Percentiles rank a stretch among this genome's conserved stretches.
phyloP scores from a whole-genome alignment of 371 early-diverging fungal species.

The Batrachochytrium dendrobatidis region DNA sequence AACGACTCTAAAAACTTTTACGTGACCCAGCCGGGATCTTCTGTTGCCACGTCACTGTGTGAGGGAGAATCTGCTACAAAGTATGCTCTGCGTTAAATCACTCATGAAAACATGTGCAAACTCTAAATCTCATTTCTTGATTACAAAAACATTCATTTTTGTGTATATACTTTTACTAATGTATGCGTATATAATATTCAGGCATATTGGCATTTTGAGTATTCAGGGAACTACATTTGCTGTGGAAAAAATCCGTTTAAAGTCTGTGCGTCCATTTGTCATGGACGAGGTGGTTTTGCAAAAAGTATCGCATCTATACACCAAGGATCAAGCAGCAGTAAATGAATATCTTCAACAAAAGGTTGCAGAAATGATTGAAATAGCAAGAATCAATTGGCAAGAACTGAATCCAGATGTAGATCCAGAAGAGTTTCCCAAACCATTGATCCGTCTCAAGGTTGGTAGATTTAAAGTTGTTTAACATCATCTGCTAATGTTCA shows the following conservation, averaged over 20 bases:
- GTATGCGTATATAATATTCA: constrained; percentile 8
- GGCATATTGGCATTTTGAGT: constrained; percentile 68
- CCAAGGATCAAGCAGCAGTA: constrained; percentile 18
- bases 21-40: constrained; percentile 94
- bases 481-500: too few species aligned
- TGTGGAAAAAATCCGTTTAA: constrained; percentile 66
- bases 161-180: neutral
- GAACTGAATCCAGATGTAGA: constrained; percentile 21
- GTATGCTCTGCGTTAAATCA: constrained; percentile 27
- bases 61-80: constrained; percentile 86
- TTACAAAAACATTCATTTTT: neutral
- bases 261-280: constrained; percentile 83
- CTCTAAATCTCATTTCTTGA: neutral
- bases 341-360: constrained; percentile 42
- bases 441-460: constrained; percentile 71
- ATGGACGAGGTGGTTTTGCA: constrained; percentile 65
- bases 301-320: constrained; percentile 33
- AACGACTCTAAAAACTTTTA: constrained; percentile 61
- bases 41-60: constrained; percentile 92
- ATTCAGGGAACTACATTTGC: constrained; percentile 57
- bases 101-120: neutral
- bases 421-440: constrained; percentile 45
- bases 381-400: constrained; percentile 57
- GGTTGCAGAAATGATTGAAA: constrained; percentile 59
- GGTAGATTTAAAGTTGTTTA: neutral